These are phyloP conservation scores for Colletotrichum sp. DNA, from an alignment of 2,329 filamentous ascomycete species.

Conservation along the genomic window DNA sequence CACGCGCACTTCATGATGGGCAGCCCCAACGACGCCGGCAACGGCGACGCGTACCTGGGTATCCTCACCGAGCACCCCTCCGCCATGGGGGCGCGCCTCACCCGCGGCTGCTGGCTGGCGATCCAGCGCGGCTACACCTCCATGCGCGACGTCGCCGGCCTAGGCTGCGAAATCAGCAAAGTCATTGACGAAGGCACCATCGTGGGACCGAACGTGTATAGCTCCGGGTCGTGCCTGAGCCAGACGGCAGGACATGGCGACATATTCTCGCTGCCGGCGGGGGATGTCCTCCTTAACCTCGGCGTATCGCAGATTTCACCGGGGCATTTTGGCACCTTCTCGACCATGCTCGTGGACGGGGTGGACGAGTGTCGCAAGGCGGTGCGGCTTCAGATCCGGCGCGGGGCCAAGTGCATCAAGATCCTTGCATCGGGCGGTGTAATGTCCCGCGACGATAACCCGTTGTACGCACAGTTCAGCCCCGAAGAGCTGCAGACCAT, in stretches of 20 bases:
- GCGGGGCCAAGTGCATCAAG: constrained; percentile 55
- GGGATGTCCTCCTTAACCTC: constrained; percentile 36
- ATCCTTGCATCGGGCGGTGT: constrained; percentile 48
- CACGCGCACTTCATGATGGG: constrained; percentile 52
- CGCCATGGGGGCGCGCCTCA: constrained; percentile 45
- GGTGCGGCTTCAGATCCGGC: constrained; percentile 47
- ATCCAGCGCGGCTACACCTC: constrained; percentile 56
- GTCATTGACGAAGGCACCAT: constrained; percentile 39
- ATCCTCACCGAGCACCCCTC: constrained; percentile 28
- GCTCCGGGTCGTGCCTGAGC: constrained; percentile 46
- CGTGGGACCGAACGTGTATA: constrained; percentile 54
- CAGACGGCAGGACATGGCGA: constrained; percentile 56
- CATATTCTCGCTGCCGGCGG: constrained; percentile 39
- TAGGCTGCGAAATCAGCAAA: constrained; percentile 18
- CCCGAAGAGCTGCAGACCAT: constrained; percentile 47
- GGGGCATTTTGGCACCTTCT: constrained; percentile 33
- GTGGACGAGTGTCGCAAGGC: constrained; percentile 48
- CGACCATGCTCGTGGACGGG: constrained; percentile 46
- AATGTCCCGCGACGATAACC: constrained; percentile 43
- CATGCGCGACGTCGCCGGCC: constrained; percentile 49
- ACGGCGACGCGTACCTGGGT: constrained; percentile 14
- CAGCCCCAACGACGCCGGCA: constrained; percentile 26
- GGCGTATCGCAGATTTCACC: constrained; percentile 34
- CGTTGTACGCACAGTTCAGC: constrained; percentile 46
- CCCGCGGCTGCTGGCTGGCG: constrained; percentile 42